Evolutionary conservation across 768 basidiomycete species (phyloP).

Genomic region (Lactarius sanguifluus): DNA sequence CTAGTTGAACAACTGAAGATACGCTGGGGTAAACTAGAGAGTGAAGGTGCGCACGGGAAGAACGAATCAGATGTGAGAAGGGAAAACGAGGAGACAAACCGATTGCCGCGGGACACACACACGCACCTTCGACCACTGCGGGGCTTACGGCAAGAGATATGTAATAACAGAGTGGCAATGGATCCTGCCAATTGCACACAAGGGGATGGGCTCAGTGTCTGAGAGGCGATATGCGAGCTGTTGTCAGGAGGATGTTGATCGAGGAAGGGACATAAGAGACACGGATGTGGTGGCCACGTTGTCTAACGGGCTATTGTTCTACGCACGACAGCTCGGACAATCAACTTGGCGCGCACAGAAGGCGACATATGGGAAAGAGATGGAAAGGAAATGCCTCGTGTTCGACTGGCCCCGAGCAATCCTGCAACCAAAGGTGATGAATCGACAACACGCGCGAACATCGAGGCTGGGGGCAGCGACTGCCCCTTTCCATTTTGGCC

Average conservation of each 20-base stretch:
- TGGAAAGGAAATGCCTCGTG: slow-evolving; percentile 26
- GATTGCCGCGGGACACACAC: slow-evolving; percentile 29
- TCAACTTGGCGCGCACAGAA: slow-evolving; percentile 27
- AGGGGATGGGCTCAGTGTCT: slow-evolving; percentile 26
- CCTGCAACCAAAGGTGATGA: slow-evolving; percentile 21
- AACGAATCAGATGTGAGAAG: slow-evolving; percentile 18
- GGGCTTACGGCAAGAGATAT: slow-evolving; percentile 29
- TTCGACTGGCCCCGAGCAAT: slow-evolving; percentile 19
- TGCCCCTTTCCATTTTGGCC: slow-evolving; percentile 21
- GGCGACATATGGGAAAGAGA: slow-evolving; percentile 29
- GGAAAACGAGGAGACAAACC: slow-evolving; percentile 14
- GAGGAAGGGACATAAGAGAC: slow-evolving; percentile 25
- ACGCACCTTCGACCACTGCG: slow-evolving; percentile 24
- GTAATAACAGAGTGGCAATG: slow-evolving; percentile 24
- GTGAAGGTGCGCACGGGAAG: slow-evolving; percentile 22
- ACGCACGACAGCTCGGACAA: slow-evolving; percentile 24
- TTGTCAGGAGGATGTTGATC: slow-evolving; percentile 26
- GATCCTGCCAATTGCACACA: slow-evolving; percentile 28
- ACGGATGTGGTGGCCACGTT: slow-evolving; percentile 24
- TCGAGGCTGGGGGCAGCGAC: slow-evolving; percentile 33
- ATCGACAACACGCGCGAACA: slow-evolving; percentile 33
- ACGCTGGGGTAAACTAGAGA: slow-evolving; percentile 17
- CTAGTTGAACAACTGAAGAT: slow-evolving; percentile 15
- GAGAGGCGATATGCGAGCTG: slow-evolving; percentile 13
- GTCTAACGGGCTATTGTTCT: slow-evolving; percentile 28